These are phyloP conservation scores for Protomyces arabidopsidicola DNA, from an alignment of 1,139 yeast species.

Conservation along the genomic window DNA sequence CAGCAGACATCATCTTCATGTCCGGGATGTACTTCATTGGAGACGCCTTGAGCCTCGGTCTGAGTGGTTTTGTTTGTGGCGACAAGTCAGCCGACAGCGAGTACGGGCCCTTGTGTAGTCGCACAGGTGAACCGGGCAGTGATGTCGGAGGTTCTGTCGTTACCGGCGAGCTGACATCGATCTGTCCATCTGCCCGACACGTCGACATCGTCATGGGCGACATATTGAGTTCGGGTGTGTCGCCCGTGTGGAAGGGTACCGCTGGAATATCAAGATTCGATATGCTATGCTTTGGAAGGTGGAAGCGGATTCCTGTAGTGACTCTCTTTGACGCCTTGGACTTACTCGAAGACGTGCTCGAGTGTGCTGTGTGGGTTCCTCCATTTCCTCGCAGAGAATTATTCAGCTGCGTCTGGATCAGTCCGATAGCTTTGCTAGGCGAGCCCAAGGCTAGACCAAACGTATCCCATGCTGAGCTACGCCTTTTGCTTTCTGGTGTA, in stretches of 20 bases:
- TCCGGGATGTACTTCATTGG: background rate
- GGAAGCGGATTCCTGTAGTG: background rate
- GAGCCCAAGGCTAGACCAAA: background rate
- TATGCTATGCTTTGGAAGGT: background rate
- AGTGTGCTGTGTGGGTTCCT: background rate
- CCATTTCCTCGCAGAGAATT: background rate
- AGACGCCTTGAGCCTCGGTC: background rate
- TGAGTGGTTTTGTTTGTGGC: background rate
- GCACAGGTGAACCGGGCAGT: background rate
- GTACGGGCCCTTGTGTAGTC: background rate
- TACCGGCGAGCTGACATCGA: background rate
- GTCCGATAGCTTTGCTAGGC: background rate
- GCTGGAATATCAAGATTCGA: background rate
- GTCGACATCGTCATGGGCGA: background rate
- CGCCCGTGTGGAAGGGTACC: background rate
- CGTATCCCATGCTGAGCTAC: background rate
- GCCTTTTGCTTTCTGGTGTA: background rate
- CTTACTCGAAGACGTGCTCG: background rate
- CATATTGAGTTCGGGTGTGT: background rate
- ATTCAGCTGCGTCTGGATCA: background rate
- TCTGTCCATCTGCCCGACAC: background rate
- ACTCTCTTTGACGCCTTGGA: background rate
- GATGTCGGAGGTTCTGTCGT: background rate
- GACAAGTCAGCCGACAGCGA: background rate
- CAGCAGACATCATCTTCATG: background rate